These are phyloP conservation scores for Botryotinia narcissicola DNA, from an alignment of 2,329 filamentous ascomycete species.

Conservation along the genomic window DNA sequence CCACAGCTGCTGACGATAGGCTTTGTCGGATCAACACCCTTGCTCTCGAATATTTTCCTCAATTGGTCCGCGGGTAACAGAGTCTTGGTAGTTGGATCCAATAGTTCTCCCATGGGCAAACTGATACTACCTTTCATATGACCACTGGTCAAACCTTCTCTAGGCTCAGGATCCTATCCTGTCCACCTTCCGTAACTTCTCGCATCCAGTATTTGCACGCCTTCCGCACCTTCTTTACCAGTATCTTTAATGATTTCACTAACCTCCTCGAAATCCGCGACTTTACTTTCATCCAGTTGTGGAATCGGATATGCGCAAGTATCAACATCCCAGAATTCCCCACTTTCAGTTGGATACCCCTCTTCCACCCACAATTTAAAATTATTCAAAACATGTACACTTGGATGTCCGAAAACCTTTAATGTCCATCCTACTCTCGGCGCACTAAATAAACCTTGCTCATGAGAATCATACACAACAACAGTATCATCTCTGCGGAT, in stretches of 20 bases:
- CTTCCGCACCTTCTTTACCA: slow-evolving; percentile 79
- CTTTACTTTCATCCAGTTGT: slow-evolving; percentile 56
- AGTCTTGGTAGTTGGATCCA: slow-evolving; percentile 81
- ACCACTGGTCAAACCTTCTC: slow-evolving; percentile 80
- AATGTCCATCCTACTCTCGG: slow-evolving; percentile 94
- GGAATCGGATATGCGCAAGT: slow-evolving; percentile 64
- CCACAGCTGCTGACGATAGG: slow-evolving; percentile 88
- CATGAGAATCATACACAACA: slow-evolving; percentile 90
- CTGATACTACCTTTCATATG: slow-evolving; percentile 89
- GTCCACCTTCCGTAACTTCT: slow-evolving; percentile 76
- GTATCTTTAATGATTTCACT: slow-evolving; percentile 71
- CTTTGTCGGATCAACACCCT: slow-evolving; percentile 73
- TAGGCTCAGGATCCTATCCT: slow-evolving; percentile 80
- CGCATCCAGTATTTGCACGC: slow-evolving; percentile 86
- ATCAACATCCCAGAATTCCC: slow-evolving; percentile 66
- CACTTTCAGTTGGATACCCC: slow-evolving; percentile 78
- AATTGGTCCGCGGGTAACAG: slow-evolving; percentile 72
- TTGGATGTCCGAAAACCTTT: slow-evolving; percentile 81
- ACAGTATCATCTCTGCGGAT: slow-evolving; percentile 84
- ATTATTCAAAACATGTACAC: slow-evolving; percentile 91
- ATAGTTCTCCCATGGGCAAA: slow-evolving; percentile 73
- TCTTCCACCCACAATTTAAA: slow-evolving; percentile 91
- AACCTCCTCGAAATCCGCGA: slow-evolving; percentile 80
- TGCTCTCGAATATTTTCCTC: slow-evolving; percentile 71
- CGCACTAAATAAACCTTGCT: slow-evolving; percentile 90